A percentile compares a stretch with the other conserved stretches of the same genome.
Conservation (phyloP, 108 stramenopile species). For the Nitzschia putrida region DNA sequence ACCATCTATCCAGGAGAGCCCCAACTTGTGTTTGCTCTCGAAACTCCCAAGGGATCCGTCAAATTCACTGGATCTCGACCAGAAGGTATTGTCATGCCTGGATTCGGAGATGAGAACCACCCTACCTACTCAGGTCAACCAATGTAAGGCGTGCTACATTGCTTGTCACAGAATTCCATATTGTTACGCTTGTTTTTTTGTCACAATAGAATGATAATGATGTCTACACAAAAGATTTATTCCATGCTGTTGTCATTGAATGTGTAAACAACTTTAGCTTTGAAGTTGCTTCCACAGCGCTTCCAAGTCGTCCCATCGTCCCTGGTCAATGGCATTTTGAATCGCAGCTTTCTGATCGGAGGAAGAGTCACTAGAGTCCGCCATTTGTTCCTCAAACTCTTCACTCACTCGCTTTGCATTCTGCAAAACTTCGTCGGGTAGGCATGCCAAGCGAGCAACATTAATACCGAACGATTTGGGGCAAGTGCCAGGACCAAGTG, state of each 20-base stretch:
- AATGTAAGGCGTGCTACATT: slow-evolving; percentile 18
- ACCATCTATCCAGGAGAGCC: slow-evolving; percentile 15
- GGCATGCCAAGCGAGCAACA: slow-evolving; percentile 94
- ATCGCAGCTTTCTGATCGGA: slow-evolving; percentile 3
- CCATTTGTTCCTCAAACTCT: slow-evolving; percentile 82
- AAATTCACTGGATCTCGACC: slow-evolving; percentile 26
- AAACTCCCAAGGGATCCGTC: slow-evolving; percentile 28
- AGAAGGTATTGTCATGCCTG: slow-evolving; percentile 35
- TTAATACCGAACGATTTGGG: slow-evolving; percentile 99
- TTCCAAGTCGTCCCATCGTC: slow-evolving; percentile 9
- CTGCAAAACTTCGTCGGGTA: slow-evolving; percentile 91
- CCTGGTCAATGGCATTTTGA: slow-evolving; percentile 4
- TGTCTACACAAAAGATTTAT: too few relatives aligned
- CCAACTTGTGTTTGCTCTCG: slow-evolving; percentile 18
- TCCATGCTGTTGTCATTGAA: too few relatives aligned
- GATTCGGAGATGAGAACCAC: slow-evolving; percentile 28
- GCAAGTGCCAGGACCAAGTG: slow-evolving; percentile 89
- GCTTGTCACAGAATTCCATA: not conserved
- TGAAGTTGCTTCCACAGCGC: slow-evolving; percentile 5
- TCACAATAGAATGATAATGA: not conserved
- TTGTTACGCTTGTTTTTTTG: not conserved
- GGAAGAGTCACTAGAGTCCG: not conserved
- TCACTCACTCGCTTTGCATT: slow-evolving; percentile 76
- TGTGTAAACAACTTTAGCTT: too few relatives aligned
- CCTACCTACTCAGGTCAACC: slow-evolving; percentile 19